These are phyloP conservation scores for Paracoccidioides lutzii DNA, from an alignment of 2,329 filamentous ascomycete genomes.

Conservation along the genomic window DNA sequence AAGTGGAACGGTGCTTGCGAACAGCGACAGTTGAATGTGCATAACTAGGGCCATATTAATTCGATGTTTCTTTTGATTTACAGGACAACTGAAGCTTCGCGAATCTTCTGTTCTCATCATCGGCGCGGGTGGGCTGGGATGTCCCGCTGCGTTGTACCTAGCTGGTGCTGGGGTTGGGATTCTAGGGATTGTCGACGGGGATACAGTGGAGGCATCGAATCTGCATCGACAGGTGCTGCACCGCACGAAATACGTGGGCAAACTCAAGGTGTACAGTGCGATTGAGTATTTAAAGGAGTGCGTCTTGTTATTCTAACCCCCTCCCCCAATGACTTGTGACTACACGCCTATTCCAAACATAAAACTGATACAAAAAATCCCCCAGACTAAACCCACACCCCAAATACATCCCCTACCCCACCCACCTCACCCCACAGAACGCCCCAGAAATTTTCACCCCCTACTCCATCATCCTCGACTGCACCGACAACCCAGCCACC, in stretches of 20 bases:
- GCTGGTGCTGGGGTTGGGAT: conserved; percentile 77
- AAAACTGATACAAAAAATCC: not conserved
- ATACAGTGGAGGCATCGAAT: conserved; percentile 78
- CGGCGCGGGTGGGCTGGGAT: conserved; percentile 80
- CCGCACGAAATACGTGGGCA: conserved; percentile 54
- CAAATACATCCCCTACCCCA: conserved; percentile 48
- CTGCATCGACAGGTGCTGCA: conserved; percentile 87
- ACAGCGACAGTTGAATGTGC: no score
- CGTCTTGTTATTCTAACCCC: conserved; percentile 12
- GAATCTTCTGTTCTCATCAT: conserved; percentile 63
- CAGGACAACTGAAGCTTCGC: conserved; percentile 65
- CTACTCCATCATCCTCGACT: conserved; percentile 84
- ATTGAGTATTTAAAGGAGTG: conserved; percentile 46
- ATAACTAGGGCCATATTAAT: not conserved
- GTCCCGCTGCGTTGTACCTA: conserved; percentile 83
- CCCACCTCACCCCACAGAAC: conserved; percentile 55
- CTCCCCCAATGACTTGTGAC: no score
- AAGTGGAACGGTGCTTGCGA: not conserved
- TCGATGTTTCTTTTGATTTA: conserved; percentile 1
- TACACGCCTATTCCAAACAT: no score
- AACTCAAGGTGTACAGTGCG: conserved; percentile 69
- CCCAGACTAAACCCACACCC: conserved; percentile 59
- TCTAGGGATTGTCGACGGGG: conserved; percentile 75
- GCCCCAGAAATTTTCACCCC: conserved; percentile 51
- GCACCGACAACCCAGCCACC: conserved; percentile 83